Base-by-base conservation (phyloP, 306 rosid genomes). In the Acacia acuminata region DNA sequence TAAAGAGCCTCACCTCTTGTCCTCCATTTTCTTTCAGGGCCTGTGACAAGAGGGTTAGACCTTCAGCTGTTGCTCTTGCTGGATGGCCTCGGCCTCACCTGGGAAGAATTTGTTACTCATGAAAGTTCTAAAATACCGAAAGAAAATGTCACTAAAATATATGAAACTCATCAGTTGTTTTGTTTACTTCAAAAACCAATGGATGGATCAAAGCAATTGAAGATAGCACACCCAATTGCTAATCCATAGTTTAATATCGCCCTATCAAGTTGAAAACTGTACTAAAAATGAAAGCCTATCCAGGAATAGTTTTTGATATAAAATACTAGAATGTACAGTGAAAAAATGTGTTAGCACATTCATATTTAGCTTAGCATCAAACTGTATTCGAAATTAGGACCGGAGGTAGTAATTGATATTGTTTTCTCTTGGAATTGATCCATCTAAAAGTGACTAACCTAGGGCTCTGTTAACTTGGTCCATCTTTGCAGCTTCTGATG, bases 31-130 rank as follows among this genome's bases (percentile, higher is more conserved):
- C 96, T 78, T 90, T 90, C 22, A 93, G 94, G 69, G 94, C 2
- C 86, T 81, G 85, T 36, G 99, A 96, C 69, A 96, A 94, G 58
- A 72, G 74, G 76, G 90, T 74, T 47, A 96, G 87, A 73, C 97
- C 99, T 84, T 91, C 90, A 42, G 98, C 91, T 80, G 98, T 92
- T 70, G 98, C 99, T 90, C 75, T 90, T 25, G 99, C 97, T 89
- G 90, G 87, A 94, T 93, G 61, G 98, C 97, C 76, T 94, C 94
- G 20, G 98, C 98, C 86, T 96, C 98, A 82, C 99, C 99, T 96
- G 91, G 58, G 76, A 75, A 79, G 77, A 71, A 81, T 13, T 24
- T 38, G 71, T 36, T 65, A 30, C 60, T 79, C 78, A 78, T 56
- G 84, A 66, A 77, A 75, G 58, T 66, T 40, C 45, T 44, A 69